Percentiles rank a stretch among this genome's conserved stretches.
Conservation (phyloP, 164 flowering plant species). For the Berberis thunbergii region DNA sequence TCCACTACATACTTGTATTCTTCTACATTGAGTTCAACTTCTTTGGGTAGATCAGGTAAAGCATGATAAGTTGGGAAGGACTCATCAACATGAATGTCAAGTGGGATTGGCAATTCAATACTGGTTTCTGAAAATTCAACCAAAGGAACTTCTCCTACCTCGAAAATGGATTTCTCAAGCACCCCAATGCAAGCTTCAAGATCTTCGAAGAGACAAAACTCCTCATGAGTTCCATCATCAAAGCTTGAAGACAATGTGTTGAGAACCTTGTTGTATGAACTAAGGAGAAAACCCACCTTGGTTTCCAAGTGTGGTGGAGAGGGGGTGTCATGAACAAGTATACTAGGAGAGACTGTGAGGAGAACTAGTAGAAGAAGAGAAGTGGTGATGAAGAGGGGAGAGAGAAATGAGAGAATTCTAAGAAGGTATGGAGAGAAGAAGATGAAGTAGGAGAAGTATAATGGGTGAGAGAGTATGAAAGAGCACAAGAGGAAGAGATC, state of each 20-base stretch:
- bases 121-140: not conserved
- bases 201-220: slow-evolving; percentile 9
- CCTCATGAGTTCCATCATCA: slow-evolving; percentile 12
- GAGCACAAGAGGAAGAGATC: slow-evolving; percentile 27
- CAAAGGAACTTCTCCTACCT: slow-evolving; percentile 2
- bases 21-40: no score
- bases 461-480: slow-evolving; percentile 50
- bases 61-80: slow-evolving; percentile 4
- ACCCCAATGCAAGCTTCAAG: slow-evolving; percentile 10
- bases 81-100: not conserved
- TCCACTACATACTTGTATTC: no score
- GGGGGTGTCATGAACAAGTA: slow-evolving; percentile 7
- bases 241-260: slow-evolving; percentile 13
- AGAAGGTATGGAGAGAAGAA: slow-evolving; percentile 73
- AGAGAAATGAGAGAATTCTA: slow-evolving; percentile 57
- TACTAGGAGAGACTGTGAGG: slow-evolving; percentile 26
- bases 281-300: slow-evolving; percentile 20
- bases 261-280: slow-evolving; percentile 9
- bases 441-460: slow-evolving; percentile 64
- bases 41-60: not conserved
- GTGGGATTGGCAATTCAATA: not conserved
- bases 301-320: slow-evolving; percentile 11
- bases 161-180: not conserved
- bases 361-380: slow-evolving; percentile 45
- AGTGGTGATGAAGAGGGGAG: slow-evolving; percentile 75